Evolutionary conservation across 2,329 filamentous ascomycete species (phyloP).

Genomic region (Berkeleyomyces rouxiae): DNA sequence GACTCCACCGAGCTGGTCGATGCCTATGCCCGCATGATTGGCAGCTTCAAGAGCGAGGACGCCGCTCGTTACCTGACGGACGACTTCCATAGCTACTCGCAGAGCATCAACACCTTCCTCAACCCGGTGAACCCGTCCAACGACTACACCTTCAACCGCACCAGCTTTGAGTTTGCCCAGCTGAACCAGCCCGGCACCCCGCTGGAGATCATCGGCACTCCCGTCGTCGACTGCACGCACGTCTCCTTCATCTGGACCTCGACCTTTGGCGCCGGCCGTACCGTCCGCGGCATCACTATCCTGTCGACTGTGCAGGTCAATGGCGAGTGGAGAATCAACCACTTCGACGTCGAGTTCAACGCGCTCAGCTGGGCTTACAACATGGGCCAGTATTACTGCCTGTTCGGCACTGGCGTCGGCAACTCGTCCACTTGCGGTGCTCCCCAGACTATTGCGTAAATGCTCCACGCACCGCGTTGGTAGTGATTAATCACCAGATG

Average conservation of each 20-base stretch:
- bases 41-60: constrained; percentile 35
- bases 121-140: constrained; percentile 8
- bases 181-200: constrained; percentile 7
- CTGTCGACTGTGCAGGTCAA: constrained; percentile 15
- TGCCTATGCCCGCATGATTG: constrained; percentile 33
- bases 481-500: too few species aligned
- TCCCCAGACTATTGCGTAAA: background rate
- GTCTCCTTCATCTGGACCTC: constrained; percentile 14
- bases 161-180: constrained; percentile 12
- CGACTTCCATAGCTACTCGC: constrained; percentile 13
- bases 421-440: constrained; percentile 11
- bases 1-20: constrained; percentile 12
- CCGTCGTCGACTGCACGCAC: constrained; percentile 13
- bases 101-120: constrained; percentile 16
- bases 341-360: constrained; percentile 15
- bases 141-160: constrained; percentile 14
- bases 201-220: constrained; percentile 5
- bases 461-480: background rate
- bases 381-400: constrained; percentile 14
- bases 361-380: constrained; percentile 14
- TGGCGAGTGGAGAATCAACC: constrained; percentile 14
- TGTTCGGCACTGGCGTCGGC: constrained; percentile 12
- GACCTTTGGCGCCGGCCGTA: constrained; percentile 14
- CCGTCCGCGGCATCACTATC: constrained; percentile 14
- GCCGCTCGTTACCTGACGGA: constrained; percentile 13